Conservation (phyloP, 805 yeast genomes). For the Wickerhamomyces alni region DNA sequence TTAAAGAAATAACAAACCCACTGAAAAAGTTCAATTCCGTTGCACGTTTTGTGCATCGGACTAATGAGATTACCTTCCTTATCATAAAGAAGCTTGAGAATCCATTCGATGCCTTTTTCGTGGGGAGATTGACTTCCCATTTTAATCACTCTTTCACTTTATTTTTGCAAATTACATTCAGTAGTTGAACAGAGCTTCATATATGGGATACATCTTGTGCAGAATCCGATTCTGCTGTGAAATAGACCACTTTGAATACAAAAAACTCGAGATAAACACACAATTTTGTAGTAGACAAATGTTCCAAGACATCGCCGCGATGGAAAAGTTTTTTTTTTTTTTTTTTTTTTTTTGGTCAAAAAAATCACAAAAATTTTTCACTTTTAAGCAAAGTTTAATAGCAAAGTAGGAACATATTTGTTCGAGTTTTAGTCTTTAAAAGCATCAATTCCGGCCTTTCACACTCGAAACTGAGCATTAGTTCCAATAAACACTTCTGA, state of each 20-base stretch:
- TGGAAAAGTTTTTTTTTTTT: too few species aligned
- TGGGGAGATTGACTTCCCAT: neutral
- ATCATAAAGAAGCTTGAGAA: neutral
- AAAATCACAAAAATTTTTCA: neutral
- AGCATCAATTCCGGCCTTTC: too few species aligned
- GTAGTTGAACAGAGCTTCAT: constrained; percentile 16
- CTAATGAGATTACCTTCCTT: neutral
- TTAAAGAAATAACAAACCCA: neutral
- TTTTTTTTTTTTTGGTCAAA: neutral
- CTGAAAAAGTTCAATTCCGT: neutral
- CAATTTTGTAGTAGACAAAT: too few species aligned
- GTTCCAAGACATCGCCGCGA: too few species aligned
- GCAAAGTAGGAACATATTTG: too few species aligned
- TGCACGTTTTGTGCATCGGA: neutral
- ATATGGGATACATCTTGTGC: constrained; percentile 12
- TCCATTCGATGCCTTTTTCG: neutral
- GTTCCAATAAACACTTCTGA: neutral
- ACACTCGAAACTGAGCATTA: too few species aligned
- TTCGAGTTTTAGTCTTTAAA: too few species aligned
- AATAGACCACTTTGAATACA: too few species aligned
- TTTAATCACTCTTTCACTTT: constrained; percentile 15
- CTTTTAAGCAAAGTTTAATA: neutral
- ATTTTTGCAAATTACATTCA: neutral
- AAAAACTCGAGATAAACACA: too few species aligned
- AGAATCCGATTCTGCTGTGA: too few species aligned